These are phyloP conservation scores for Candolleomyces aberdarensis DNA, from an alignment of 768 basidiomycete species.

Conservation along the genomic window DNA sequence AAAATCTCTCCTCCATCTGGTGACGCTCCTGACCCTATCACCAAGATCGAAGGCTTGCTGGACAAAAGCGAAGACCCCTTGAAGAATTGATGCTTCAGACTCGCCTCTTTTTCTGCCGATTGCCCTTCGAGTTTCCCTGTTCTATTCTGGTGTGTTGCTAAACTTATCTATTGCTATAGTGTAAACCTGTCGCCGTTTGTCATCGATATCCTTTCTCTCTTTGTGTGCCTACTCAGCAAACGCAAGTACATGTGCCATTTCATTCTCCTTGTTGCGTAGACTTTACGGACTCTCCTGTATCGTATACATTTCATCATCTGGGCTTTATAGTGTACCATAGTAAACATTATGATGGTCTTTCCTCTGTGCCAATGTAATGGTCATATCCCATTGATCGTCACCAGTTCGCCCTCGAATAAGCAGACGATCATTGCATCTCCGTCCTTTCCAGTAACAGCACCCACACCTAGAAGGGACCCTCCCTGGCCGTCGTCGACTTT, in stretches of 20 bases:
- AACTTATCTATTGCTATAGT: conserved; percentile 24
- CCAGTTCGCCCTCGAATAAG: conserved; percentile 73
- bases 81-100: conserved; percentile 23
- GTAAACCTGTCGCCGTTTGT: conserved; percentile 4
- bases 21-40: conserved; percentile 50
- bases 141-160: conserved; percentile 13
- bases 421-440: conserved; percentile 52
- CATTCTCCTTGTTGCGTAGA: conserved; percentile 6
- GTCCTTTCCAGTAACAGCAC: conserved; percentile 35
- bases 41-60: conserved; percentile 62
- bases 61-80: conserved; percentile 62
- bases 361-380: not conserved
- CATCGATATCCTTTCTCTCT: conserved; percentile 9
- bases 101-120: conserved; percentile 10
- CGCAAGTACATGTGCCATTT: conserved; percentile 5
- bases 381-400: conserved; percentile 46
- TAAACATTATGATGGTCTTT: conserved; percentile 8
- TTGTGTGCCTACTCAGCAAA: conserved; percentile 1
- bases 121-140: conserved; percentile 14
- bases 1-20: conserved; percentile 48
- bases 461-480: conserved; percentile 79
- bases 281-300: conserved; percentile 5
- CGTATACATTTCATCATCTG: conserved; percentile 3
- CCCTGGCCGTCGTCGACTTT: conserved; percentile 64
- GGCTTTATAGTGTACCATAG: conserved; percentile 13